These are phyloP conservation scores for Phialophora chinensis DNA, from an alignment of 2,329 filamentous ascomycete species.

Conservation along the genomic window DNA sequence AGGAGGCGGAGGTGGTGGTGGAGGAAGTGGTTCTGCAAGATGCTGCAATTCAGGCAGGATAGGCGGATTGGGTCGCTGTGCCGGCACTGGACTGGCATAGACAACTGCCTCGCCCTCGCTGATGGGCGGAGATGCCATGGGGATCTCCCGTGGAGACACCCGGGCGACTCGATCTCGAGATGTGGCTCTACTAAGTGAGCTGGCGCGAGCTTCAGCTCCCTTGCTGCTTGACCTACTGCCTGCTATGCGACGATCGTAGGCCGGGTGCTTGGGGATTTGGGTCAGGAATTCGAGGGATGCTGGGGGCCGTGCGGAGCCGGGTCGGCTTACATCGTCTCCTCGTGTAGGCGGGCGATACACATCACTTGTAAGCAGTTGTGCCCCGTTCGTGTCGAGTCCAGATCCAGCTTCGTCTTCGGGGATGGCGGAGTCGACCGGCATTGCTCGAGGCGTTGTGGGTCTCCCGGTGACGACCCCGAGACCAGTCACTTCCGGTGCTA, in stretches of 20 bases:
- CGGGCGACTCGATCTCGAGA: constrained; percentile 38
- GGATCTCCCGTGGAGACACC: constrained; percentile 31
- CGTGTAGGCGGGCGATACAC: constrained; percentile 47
- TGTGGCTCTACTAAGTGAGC: constrained; percentile 61
- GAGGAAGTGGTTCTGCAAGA: constrained; percentile 58
- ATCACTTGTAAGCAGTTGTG: constrained; percentile 46
- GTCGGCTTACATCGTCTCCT: constrained; percentile 27
- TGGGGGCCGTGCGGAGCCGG: constrained; percentile 29
- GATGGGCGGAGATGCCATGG: constrained; percentile 22
- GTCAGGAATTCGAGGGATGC: constrained; percentile 31
- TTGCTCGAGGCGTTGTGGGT: constrained; percentile 89
- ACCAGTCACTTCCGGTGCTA: constrained; percentile 57
- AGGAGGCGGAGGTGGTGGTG: constrained; percentile 47
- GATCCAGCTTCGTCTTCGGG: constrained; percentile 60
- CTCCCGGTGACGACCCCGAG: constrained; percentile 48
- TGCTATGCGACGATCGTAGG: constrained; percentile 39
- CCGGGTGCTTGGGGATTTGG: constrained; percentile 39
- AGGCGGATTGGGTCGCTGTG: constrained; percentile 47
- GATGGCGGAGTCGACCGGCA: constrained; percentile 66
- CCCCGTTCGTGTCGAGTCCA: constrained; percentile 61
- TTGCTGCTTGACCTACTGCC: constrained; percentile 51
- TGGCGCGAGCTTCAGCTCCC: constrained; percentile 49
- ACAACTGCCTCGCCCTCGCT: neutral
- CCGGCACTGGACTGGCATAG: constrained; percentile 15
- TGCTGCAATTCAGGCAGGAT: constrained; percentile 68